Evolutionary conservation across 306 rosid species (phyloP).

Genomic region (Aeschynomene evenia): DNA sequence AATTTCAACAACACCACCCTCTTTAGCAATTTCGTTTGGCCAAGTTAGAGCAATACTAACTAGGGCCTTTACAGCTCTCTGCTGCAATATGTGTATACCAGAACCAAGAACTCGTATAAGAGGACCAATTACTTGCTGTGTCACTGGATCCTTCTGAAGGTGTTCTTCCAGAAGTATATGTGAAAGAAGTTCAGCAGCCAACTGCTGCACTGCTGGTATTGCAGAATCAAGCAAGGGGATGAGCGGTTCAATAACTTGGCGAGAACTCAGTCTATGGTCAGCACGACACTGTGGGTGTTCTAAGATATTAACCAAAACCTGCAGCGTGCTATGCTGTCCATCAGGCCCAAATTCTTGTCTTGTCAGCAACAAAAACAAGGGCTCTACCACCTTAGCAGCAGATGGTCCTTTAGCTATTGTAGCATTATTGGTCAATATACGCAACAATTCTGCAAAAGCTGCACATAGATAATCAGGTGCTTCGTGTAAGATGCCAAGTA

Average conservation of each 20-base stretch:
- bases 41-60: conserved; percentile 88
- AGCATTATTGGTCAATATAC: conserved; percentile 95
- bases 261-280: conserved; percentile 75
- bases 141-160: conserved; percentile 86
- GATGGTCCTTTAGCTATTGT: conserved; percentile 93
- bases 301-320: conserved; percentile 92
- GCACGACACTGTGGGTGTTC: conserved; percentile 98
- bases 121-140: conserved; percentile 89
- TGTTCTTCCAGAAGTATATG: conserved; percentile 85
- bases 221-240: conserved; percentile 90
- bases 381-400: conserved; percentile 91
- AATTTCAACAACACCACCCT: conserved; percentile 87
- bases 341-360: conserved; percentile 90
- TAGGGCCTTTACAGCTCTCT: conserved; percentile 97
- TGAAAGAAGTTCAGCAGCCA: conserved; percentile 96
- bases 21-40: conserved; percentile 98
- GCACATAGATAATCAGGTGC: conserved; percentile 95
- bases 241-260: conserved; percentile 88
- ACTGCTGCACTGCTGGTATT: conserved; percentile 88
- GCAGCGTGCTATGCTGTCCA: conserved; percentile 92
- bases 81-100: conserved; percentile 90
- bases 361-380: conserved; percentile 77
- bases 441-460: conserved; percentile 84
- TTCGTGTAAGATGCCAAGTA: conserved; percentile 74
- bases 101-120: conserved; percentile 85